Conservation (phyloP, 1,139 yeast genomes). For the Suhomyces choctaworum region DNA sequence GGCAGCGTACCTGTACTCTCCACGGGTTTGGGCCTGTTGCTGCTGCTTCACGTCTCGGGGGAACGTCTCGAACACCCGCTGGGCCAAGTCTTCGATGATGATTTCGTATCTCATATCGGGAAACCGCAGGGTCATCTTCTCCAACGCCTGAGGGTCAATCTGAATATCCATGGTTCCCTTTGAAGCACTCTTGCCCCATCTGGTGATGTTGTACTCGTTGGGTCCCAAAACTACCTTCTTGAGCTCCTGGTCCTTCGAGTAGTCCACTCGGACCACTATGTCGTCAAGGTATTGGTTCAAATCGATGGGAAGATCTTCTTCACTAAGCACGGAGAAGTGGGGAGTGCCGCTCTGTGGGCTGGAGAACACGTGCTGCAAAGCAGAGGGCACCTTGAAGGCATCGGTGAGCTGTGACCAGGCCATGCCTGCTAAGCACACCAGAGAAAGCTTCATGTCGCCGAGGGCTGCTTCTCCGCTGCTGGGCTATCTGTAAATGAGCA, state of each 20-base stretch:
- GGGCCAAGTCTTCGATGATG: slow-evolving; percentile 59
- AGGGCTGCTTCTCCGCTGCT: no score
- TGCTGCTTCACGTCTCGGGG: slow-evolving; percentile 31
- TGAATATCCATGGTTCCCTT: slow-evolving; percentile 37
- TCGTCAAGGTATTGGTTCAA: slow-evolving; percentile 50
- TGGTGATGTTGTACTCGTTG: slow-evolving; percentile 19
- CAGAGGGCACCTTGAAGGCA: slow-evolving; percentile 1
- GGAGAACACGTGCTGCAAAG: slow-evolving; percentile 3
- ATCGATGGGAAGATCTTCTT: slow-evolving; percentile 44
- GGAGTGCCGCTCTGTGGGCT: slow-evolving; percentile 2
- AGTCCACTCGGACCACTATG: slow-evolving; percentile 49
- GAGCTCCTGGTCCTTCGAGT: slow-evolving; percentile 21
- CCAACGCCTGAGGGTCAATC: slow-evolving; percentile 25
- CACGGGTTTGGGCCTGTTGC: background rate
- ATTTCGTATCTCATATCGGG: slow-evolving; percentile 27
- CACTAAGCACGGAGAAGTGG: slow-evolving; percentile 27
- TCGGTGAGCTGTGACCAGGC: slow-evolving; percentile 3
- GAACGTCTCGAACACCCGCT: slow-evolving; percentile 54
- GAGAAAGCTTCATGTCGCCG: slow-evolving; percentile 6
- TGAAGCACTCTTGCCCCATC: slow-evolving; percentile 36
- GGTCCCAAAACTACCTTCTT: slow-evolving; percentile 20
- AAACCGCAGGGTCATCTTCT: slow-evolving; percentile 22
- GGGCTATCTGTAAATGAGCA: no score
- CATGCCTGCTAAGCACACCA: slow-evolving; percentile 1
- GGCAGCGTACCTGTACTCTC: slow-evolving; percentile 17